Evolutionary conservation across 78 protist genomes (phyloP).

Genomic region (Dictyostelium brefeldianum): DNA sequence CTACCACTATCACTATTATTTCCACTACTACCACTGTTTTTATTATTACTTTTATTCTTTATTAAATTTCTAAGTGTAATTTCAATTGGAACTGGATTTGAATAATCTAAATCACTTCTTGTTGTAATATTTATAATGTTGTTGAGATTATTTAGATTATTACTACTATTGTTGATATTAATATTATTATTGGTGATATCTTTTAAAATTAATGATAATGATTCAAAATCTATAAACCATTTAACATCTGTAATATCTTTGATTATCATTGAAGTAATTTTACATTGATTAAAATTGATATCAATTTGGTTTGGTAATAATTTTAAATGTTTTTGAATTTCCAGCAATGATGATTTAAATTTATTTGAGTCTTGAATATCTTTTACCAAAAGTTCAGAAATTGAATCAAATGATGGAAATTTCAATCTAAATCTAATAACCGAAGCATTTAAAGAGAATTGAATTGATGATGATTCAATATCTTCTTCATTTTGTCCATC

Average conservation of each 20-base stretch:
- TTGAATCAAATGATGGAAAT: neutral
- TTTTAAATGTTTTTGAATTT: slow-evolving; percentile 6
- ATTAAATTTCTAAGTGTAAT: slow-evolving; percentile 50
- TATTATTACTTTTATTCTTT: neutral
- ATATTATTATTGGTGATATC: neutral
- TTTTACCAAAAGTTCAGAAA: neutral
- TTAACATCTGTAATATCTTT: slow-evolving; percentile 48
- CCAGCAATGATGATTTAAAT: neutral
- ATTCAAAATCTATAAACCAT: slow-evolving; percentile 56
- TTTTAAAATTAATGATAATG: neutral
- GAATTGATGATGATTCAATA: slow-evolving; percentile 50
- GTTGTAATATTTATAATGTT: slow-evolving; percentile 1
- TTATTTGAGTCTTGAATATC: neutral
- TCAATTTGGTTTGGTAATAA: neutral
- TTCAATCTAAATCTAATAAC: slow-evolving; percentile 27
- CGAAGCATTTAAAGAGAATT: neutral
- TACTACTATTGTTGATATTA: neutral
- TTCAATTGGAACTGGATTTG: slow-evolving; percentile 46
- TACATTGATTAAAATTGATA: neutral
- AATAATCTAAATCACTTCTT: neutral
- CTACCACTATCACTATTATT: neutral
- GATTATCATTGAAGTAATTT: slow-evolving; percentile 38
- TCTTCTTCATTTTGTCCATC: neutral
- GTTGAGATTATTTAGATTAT: neutral
- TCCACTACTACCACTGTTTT: too few species aligned